Evolutionary conservation across 768 basidiomycete species (phyloP), one percentile per base, ranked within the genome.

Genomic region (Leucocoprinus birnbaumii): DNA sequence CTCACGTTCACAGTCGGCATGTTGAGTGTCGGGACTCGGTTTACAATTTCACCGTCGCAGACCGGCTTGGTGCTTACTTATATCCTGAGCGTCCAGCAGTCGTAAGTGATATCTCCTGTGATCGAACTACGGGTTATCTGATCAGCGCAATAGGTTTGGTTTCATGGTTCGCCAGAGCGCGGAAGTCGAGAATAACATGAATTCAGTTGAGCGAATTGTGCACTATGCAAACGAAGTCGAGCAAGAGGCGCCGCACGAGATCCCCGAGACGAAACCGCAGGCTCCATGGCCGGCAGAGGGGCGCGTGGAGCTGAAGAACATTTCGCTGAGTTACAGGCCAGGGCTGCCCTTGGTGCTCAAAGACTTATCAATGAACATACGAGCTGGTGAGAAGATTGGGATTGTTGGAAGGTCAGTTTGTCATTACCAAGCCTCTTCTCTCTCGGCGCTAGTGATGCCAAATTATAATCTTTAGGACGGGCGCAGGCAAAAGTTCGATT

Each of bases 141-240:
- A 62, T 49, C 40, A 16, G 19, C 40, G 44, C 27, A 34, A 9
- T 26, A 86, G 83, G 60, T 89, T 91, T 60, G 83, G 83, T 19
- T 91, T 83, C 84, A 78, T 90, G 68, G 81, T 89, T 40, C 83
- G 87, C 8, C 89, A 91, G 68, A 78, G 77, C 37, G 85, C 89
- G 2, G 93, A 95, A 66, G 86, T 94, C 10, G 93, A 96, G 68
- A 96, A 97, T 68, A 82, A 94, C 68, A 94, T 95, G 90, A 93
- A 93, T 66, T 83, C 85, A n/a, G 88, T 91, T 7, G 89, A 91
- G 66, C 86, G 94, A 22, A 76, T 98, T 16, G 72, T 92, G 2
- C 82, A 93, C 65, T 97, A 97, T 62, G 85, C 87, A 40, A 79
- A 80, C 18, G 79, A 84, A 25, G 74, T 97, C 16, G 91, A 94